Base-by-base conservation (phyloP, 257 asterid species). In the Euphrasia confusa region DNA sequence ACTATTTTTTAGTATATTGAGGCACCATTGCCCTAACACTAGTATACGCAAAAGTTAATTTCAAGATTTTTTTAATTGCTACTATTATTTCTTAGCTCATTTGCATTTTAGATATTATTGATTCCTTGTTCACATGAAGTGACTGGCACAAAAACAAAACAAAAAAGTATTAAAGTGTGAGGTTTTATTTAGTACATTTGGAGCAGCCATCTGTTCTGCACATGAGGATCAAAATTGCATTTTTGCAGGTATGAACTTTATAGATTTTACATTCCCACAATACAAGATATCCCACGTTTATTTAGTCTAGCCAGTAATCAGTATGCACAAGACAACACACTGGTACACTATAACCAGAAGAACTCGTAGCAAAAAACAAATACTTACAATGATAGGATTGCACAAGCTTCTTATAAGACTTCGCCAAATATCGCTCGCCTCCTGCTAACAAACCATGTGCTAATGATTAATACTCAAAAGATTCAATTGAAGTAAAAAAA, bases 151-250 rank as follows among this genome's bases (percentile, higher is more conserved):
- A 42, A 18, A 4, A 56, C 58, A 67, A 9, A 35, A 12, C 61
- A 27, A 44, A 58, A 56, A 56, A 37, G 56, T 72, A 67, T n/a
- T 47, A n/a, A 62, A 30, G 15, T 52, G n/a, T 12, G 30, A 53
- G 2, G 14, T 12, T 9, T 2, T 44, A 52, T 33, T 55, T 3
- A 21, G 5, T 42, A 30, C 10, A 37, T 40, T 49, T 64, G 67
- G 57, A 57, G 65, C 65, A 68, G 60, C 56, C 56, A 30, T 50
- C 54, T 49, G 54, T 49, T 2, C 75, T 62, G 65, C 67, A 50
- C 63, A 56, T 54, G 61, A 56, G 54, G 70, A 68, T 69, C 82
- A 77, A 79, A 79, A 72, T 68, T 75, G 75, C 78, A 79, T 75
- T 69, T 75, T 69, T 74, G 74, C 83, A 77, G 61, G 65, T 13